A percentile compares a stretch with the other conserved stretches of the same genome.
phyloP scores from a whole-genome alignment of 805 yeast species.

The Phaffomyces opuntiae region DNA sequence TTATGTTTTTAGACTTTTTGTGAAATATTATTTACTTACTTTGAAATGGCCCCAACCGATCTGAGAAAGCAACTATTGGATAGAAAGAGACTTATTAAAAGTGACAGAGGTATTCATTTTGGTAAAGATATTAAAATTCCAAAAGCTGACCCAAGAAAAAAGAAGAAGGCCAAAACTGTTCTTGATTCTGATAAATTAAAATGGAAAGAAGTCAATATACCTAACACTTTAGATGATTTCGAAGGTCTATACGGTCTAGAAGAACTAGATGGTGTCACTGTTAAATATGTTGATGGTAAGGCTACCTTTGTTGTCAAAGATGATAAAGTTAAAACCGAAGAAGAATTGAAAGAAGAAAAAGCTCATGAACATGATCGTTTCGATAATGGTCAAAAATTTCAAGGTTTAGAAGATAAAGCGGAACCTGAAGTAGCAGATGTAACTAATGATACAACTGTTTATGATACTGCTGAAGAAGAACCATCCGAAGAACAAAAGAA shows the following conservation, averaged over 20 bases:
- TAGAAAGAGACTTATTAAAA: constrained; percentile 3
- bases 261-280: constrained; percentile 89
- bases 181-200: constrained; percentile 45
- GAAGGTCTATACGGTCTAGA: constrained; percentile 91
- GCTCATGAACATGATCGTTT: not conserved
- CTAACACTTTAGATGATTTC: constrained; percentile 78
- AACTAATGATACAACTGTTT: not conserved
- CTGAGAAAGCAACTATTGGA: constrained; percentile 1
- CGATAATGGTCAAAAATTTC: constrained; percentile 17
- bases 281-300: constrained; percentile 62
- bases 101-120: constrained; percentile 1
- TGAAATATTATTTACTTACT: not conserved
- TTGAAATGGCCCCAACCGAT: constrained; percentile 4
- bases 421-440: constrained; percentile 18
- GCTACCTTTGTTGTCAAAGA: constrained; percentile 49
- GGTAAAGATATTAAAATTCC: constrained; percentile 1
- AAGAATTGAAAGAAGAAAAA: constrained; percentile 19
- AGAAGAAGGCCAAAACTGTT: constrained; percentile 11
- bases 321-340: constrained; percentile 15
- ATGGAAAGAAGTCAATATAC: constrained; percentile 82
- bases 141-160: not conserved
- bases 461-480: constrained; percentile 1
- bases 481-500: not conserved
- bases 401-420: constrained; percentile 4
- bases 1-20: not conserved